A percentile compares a stretch with the other conserved stretches of the same genome.
Conservation (phyloP, 73 alveolate genomes). For the Durusdinium trenchii region DNA sequence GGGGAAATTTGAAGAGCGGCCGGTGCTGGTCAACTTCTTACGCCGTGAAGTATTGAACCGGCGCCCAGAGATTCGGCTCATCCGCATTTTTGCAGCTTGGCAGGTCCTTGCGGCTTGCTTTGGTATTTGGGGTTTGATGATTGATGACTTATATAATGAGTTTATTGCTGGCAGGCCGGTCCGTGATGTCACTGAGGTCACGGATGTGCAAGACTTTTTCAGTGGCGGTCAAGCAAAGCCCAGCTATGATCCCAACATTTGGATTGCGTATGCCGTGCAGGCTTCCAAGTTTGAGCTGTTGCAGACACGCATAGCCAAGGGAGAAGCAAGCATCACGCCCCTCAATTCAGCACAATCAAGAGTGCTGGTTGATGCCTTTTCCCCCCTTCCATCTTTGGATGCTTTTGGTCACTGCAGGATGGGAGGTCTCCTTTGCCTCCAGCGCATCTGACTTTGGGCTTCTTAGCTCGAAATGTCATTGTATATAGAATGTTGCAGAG, state of each 20-base stretch:
- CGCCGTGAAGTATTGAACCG: slow-evolving; percentile 42
- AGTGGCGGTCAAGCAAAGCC: not conserved
- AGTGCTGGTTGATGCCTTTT: no score
- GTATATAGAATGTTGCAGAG: no score
- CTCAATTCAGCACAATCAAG: no score
- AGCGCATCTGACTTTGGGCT: slow-evolving; percentile 52
- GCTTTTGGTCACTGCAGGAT: slow-evolving; percentile 27
- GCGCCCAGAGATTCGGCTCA: slow-evolving; percentile 30
- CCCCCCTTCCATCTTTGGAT: no score
- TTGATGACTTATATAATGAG: not conserved
- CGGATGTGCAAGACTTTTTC: slow-evolving; percentile 26
- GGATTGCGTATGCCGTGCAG: not conserved
- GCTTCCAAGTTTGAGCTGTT: not conserved
- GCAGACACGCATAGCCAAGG: no score
- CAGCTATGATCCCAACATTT: not conserved
- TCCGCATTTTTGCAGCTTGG: slow-evolving; percentile 27
- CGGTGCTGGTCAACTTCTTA: not conserved
- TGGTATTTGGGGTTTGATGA: not conserved
- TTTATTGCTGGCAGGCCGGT: not conserved
- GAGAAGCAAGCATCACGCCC: no score
- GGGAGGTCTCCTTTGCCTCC: slow-evolving; percentile 38
- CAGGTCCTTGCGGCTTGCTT: not conserved
- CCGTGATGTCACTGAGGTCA: not conserved
- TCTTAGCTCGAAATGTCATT: not conserved
- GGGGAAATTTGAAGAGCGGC: slow-evolving; percentile 49